Conservation (phyloP, 1,284 basidiomycete species). For the Trichosporon sp. region DNA sequence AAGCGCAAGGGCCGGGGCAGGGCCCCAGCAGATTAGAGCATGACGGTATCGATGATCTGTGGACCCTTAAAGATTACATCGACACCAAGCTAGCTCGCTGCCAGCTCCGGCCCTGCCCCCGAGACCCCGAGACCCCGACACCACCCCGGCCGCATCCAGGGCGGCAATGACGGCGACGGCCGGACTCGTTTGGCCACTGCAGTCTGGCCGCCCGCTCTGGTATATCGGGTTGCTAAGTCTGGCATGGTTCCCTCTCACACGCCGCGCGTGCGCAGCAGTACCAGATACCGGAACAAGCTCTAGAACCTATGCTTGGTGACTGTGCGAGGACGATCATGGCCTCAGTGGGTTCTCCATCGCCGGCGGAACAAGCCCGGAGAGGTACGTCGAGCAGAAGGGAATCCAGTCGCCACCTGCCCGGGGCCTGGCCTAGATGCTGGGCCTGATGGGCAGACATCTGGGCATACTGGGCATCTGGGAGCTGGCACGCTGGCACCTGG, state of each 20-base stretch:
- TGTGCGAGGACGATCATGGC: background rate
- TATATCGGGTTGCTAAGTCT: background rate
- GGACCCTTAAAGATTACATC: constrained; percentile 7
- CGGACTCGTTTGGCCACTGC: background rate
- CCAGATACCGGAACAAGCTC: background rate
- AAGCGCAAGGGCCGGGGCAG: background rate
- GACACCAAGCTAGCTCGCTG: background rate
- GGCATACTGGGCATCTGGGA: constrained; percentile 1
- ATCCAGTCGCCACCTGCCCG: constrained; percentile 4
- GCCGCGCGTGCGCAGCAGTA: background rate
- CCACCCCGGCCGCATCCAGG: background rate
- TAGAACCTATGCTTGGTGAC: background rate
- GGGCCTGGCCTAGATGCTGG: constrained; percentile 1
- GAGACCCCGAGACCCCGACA: too few species aligned
- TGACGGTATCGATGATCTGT: constrained; percentile 20
- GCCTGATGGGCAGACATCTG: background rate
- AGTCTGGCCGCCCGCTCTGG: background rate
- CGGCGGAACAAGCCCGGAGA: background rate
- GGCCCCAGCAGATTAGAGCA: constrained; percentile 17
- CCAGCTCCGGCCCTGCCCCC: too few species aligned
- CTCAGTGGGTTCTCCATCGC: background rate
- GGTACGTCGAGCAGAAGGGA: background rate
- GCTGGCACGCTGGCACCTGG: background rate
- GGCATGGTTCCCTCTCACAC: background rate
- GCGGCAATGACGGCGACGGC: background rate